Base-by-base conservation (phyloP, 371 early-diverging fungal species). In the Mucor ambiguus region DNA sequence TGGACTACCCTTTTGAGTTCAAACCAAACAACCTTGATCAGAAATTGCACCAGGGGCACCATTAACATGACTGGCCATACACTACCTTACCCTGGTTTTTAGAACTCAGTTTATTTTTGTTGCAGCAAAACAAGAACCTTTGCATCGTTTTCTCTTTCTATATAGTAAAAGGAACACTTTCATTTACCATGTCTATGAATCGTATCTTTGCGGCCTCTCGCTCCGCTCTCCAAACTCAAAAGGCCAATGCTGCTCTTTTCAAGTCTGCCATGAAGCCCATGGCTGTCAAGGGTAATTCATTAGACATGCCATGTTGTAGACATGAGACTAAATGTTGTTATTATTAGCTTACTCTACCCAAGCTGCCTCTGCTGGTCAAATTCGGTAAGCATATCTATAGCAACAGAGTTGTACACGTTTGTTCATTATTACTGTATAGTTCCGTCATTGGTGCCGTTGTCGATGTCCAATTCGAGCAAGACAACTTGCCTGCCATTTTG, bases 361-460 rank as follows among this genome's bases (percentile, higher is more conserved):
- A 35, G 70, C 77, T 57, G 57, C 60, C 32, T 33, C 64, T 64
- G 63, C 72, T 61, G 77, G 77, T 77, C 74, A 74, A 58, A 77
- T 77, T 74, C 77, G 77, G 77, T 77, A 77, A 64, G 16, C n/a
- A 29, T 52, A 62, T 24, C 43, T 16, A 60, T 20, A 24, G 12
- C 9, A 20, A 22, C 18, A 16, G 30, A 4, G 6, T 52, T 48
- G 9, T 48, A 4, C 2, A 24, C n/a, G 24, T 46, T 1, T 35
- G 22, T 9, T 46, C 11, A 46, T 22, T 10, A 46, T 49, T 26
- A 0, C 4, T 10, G 22, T 22, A 18, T 69, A 77, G 77, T 64
- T 74, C 74, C 38, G 96, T 97, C 70, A 97, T 97, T 84, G 98
- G 98, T 88, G n/a, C n/a, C n/a, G n/a, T n/a, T n/a, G n/a, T n/a